A percentile compares a stretch with the other conserved stretches of the same genome.
These are phyloP conservation scores for Teratosphaeria destructans DNA, from an alignment of 2,329 filamentous ascomycete genomes.

Conservation along the genomic window DNA sequence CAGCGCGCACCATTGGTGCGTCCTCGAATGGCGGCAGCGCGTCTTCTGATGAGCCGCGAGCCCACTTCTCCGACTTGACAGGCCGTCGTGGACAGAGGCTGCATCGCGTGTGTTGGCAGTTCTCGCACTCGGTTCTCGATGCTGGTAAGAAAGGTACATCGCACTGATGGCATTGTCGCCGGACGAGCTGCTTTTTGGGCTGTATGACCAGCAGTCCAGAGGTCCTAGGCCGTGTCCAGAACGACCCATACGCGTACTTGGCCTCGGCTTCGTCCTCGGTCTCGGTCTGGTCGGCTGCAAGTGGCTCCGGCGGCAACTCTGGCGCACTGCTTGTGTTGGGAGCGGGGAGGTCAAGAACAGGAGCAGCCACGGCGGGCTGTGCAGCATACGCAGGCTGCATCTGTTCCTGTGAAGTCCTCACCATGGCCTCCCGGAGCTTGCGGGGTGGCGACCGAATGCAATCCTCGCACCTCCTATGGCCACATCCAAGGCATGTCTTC, in stretches of 20 bases:
- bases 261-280: slow-evolving; percentile 3
- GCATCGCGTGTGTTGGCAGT: slow-evolving; percentile 65
- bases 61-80: slow-evolving; percentile 59
- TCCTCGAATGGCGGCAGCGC: slow-evolving; percentile 23
- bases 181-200: slow-evolving; percentile 63
- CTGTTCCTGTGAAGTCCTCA: slow-evolving; percentile 29
- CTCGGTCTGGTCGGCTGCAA: slow-evolving; percentile 6
- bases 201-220: slow-evolving; percentile 44
- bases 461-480: slow-evolving; percentile 69
- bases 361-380: no score
- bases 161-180: slow-evolving; percentile 70
- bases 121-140: slow-evolving; percentile 39
- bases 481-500: slow-evolving; percentile 65
- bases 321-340: neutral
- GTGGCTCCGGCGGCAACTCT: neutral
- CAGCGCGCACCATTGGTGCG: slow-evolving; percentile 16
- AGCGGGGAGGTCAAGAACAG: neutral
- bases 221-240: slow-evolving; percentile 7
- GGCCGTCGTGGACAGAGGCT: slow-evolving; percentile 72
- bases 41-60: slow-evolving; percentile 60
- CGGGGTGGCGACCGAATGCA: slow-evolving; percentile 66
- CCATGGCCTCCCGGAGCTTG: slow-evolving; percentile 45
- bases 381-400: slow-evolving; percentile 16
- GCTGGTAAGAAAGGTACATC: slow-evolving; percentile 6
- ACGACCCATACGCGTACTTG: neutral